Base-by-base conservation (phyloP, 768 basidiomycete genomes). In the Suillus bovinus region DNA sequence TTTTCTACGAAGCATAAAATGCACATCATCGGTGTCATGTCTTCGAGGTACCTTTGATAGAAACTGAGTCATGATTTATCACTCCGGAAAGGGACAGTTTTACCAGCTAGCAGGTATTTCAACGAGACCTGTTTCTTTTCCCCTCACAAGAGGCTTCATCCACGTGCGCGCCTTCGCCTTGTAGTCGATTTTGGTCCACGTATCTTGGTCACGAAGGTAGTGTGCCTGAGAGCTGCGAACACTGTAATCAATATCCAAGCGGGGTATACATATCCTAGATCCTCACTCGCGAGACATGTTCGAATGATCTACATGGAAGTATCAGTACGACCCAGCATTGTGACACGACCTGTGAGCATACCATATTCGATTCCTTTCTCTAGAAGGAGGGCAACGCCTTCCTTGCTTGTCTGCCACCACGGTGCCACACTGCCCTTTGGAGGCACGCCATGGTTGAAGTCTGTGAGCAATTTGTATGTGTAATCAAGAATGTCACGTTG, bases 391-490 rank as follows among this genome's bases (percentile, higher is more conserved):
- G 82, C 72, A 3, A 82, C 83, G 1, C 84, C 84, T 70, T 87
- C 86, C 63, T 81, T 84, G 70, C 82, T 85, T 3, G 83, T 83
- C 69, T 91, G 88, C 88, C 88, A 91, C 87, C 88, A 91, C 1
- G 88, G 88, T 1, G 88, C 88, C 39, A 88, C 87, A 63, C 80
- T 82, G 36, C 84, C 85, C 71, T 81, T 83, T 2, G 84, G 85
- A 27, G 83, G 77, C 20, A 80, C 70, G 24, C 84, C 83, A 60
- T 83, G 73, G 67, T 86, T 86, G 68, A 89, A 88, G 8, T 80
- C 77, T 2, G 86, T 87, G 41, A 89, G 72, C 27, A 87, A 74
- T 20, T 82, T 74, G 71, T 81, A 84, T 0, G 87, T 89, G 67
- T 86, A 78, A 56, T 87, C 82, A 54, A 90, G 75, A 58, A 90